phyloP scores from a whole-genome alignment of 208 protist species.

The Wallacemonas sp. region DNA sequence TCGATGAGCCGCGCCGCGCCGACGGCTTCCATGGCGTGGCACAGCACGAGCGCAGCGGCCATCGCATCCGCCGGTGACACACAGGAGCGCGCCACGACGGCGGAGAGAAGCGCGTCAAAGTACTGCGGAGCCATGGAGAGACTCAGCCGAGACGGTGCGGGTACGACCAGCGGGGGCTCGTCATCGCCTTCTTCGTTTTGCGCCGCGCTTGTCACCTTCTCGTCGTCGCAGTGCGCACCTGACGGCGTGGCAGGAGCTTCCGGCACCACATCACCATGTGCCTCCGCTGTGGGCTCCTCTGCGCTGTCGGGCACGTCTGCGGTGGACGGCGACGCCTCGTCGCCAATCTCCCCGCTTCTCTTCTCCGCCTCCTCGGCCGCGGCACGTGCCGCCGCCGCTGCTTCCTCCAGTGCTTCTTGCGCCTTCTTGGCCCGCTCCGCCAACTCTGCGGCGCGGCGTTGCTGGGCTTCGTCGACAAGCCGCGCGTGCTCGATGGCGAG shows the following conservation, averaged over 20 bases:
- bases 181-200: slow-evolving; percentile 6
- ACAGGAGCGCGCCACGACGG: slow-evolving; percentile 33
- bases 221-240: neutral
- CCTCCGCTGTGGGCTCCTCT: neutral
- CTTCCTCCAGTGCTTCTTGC: neutral
- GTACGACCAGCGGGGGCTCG: neutral
- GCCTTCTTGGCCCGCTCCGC: neutral
- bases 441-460: neutral
- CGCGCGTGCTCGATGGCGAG: neutral
- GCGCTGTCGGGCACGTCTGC: neutral
- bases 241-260: too few species aligned
- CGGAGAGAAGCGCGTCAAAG: slow-evolving; percentile 31
- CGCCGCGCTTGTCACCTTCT: neutral
- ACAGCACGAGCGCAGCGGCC: slow-evolving; percentile 32
- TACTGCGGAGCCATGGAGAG: slow-evolving; percentile 27
- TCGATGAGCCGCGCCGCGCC: slow-evolving; percentile 19
- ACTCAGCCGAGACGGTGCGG: neutral
- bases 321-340: neutral
- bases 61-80: slow-evolving; percentile 58
- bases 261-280: neutral
- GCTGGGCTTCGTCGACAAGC: neutral
- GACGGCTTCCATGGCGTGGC: slow-evolving; percentile 32
- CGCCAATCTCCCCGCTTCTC: neutral
- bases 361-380: neutral
- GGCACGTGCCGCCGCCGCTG: neutral